These are phyloP conservation scores for Laetiporus sulphureus DNA, from an alignment of 1,284 basidiomycete species.

Conservation along the genomic window DNA sequence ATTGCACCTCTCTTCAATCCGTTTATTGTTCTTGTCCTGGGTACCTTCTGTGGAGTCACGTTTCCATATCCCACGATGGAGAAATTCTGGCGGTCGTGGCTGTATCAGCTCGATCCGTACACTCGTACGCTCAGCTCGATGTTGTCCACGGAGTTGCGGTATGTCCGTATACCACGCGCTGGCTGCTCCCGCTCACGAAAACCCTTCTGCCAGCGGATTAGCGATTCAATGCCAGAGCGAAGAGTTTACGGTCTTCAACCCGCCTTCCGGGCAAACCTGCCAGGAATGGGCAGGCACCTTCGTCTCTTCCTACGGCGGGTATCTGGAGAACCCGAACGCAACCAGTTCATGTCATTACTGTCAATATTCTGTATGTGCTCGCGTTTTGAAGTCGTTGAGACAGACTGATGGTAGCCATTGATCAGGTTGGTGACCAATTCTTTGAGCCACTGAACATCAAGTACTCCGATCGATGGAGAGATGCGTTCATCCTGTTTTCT, in stretches of 20 bases:
- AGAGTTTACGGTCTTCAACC: conserved; percentile 65
- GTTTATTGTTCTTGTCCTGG: conserved; percentile 63
- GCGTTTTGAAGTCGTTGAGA: no score
- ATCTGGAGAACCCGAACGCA: conserved; percentile 68
- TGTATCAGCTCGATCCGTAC: conserved; percentile 67
- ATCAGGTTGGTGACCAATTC: conserved; percentile 66
- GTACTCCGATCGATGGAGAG: conserved; percentile 65
- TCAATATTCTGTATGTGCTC: conserved; percentile 40
- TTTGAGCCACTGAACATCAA: conserved; percentile 63
- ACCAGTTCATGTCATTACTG: conserved; percentile 68
- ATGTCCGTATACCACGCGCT: conserved; percentile 18
- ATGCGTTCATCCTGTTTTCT: conserved; percentile 65
- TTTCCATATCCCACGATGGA: conserved; percentile 66
- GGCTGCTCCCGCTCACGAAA: conserved; percentile 6
- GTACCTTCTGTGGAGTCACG: conserved; percentile 78
- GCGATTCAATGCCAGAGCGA: conserved; percentile 56
- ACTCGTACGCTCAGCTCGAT: conserved; percentile 72
- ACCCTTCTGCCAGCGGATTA: conserved; percentile 52
- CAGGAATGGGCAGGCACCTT: conserved; percentile 64
- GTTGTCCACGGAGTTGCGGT: conserved; percentile 77
- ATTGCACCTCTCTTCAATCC: conserved; percentile 81
- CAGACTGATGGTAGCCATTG: no score
- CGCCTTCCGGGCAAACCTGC: conserved; percentile 76
- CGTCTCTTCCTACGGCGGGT: conserved; percentile 61
- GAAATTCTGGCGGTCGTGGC: conserved; percentile 72